Conservation (phyloP, 2,329 filamentous ascomycete genomes). For the Leptographium flavum region DNA sequence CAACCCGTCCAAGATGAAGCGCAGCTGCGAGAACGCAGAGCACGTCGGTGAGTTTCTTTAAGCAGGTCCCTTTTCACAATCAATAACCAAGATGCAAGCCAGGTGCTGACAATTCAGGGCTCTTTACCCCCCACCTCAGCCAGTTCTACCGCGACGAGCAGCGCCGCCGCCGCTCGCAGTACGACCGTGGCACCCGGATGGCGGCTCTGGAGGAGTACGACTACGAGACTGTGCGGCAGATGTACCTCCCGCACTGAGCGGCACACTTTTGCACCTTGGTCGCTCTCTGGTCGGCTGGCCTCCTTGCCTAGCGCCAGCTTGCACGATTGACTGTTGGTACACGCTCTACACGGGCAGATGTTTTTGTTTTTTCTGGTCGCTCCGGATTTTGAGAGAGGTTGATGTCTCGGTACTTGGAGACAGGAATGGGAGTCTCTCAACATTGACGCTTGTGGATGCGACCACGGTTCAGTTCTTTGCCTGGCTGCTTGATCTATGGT, state of each 20-base stretch:
- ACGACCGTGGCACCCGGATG: slow-evolving; percentile 65
- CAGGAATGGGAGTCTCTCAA: neutral
- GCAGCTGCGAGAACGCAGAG: slow-evolving; percentile 76
- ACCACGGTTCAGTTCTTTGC: too few species aligned
- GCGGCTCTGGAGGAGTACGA: slow-evolving; percentile 52
- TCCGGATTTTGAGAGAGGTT: too few species aligned
- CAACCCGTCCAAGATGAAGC: slow-evolving; percentile 76
- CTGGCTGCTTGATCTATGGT: neutral
- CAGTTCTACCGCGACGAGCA: slow-evolving; percentile 63
- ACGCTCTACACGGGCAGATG: too few species aligned
- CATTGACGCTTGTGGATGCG: neutral
- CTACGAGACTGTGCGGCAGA: slow-evolving; percentile 29
- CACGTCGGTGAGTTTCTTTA: slow-evolving; percentile 50
- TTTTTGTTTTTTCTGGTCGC: too few species aligned
- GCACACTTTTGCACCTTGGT: slow-evolving; percentile 2
- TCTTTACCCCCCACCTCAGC: slow-evolving; percentile 68
- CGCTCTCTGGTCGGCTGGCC: too few species aligned
- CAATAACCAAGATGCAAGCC: too few species aligned
- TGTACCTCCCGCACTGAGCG: slow-evolving; percentile 13
- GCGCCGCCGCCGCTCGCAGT: slow-evolving; percentile 62
- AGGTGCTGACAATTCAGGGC: slow-evolving; percentile 29
- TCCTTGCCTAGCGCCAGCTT: neutral
- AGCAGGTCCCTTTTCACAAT: too few species aligned
- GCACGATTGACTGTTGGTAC: neutral
- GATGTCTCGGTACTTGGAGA: neutral